phyloP scores from a whole-genome alignment of 352 stramenopile species.

The Pythium phragmitis region DNA sequence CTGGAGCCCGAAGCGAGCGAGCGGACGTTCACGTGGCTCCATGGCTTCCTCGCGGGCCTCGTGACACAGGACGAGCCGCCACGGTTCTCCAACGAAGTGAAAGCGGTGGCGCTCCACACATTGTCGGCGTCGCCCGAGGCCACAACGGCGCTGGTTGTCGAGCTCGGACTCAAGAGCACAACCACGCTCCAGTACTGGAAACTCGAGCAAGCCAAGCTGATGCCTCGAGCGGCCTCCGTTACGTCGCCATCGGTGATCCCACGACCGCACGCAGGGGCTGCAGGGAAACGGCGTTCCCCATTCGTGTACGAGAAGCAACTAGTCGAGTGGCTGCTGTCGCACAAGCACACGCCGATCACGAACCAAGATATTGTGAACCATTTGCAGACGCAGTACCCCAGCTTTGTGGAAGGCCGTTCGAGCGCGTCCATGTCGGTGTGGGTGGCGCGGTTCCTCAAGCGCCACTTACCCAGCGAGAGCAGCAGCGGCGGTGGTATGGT shows the following conservation, averaged over 20 bases:
- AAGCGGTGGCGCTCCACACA: conserved; percentile 31
- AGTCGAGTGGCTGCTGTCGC: conserved; percentile 50
- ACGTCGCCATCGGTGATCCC: background rate
- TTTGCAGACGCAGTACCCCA: conserved; percentile 48
- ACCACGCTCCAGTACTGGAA: conserved; percentile 67
- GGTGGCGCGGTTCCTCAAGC: conserved; percentile 65
- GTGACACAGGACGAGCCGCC: conserved; percentile 30
- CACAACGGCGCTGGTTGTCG: conserved; percentile 30
- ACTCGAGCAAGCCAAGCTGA: conserved; percentile 39
- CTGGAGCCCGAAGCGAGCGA: conserved; percentile 42
- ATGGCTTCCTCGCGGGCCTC: conserved; percentile 39
- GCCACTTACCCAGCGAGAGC: conserved; percentile 37
- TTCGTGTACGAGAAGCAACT: conserved; percentile 45
- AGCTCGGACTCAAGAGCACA: conserved; percentile 54
- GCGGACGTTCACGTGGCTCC: conserved; percentile 54
- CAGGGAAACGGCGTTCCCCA: conserved; percentile 13
- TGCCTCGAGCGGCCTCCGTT: conserved; percentile 3
- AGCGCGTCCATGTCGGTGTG: conserved; percentile 60
- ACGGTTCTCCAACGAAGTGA: conserved; percentile 19
- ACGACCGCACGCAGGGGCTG: background rate
- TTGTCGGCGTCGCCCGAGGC: conserved; percentile 20
- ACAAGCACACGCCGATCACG: conserved; percentile 45
- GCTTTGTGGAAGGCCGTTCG: conserved; percentile 55
- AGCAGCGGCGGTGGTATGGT: conserved; percentile 1
- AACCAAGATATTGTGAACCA: conserved; percentile 66